phyloP scores from a whole-genome alignment of 371 early-diverging fungal genomes.

The Zancudomyces culisetae region DNA sequence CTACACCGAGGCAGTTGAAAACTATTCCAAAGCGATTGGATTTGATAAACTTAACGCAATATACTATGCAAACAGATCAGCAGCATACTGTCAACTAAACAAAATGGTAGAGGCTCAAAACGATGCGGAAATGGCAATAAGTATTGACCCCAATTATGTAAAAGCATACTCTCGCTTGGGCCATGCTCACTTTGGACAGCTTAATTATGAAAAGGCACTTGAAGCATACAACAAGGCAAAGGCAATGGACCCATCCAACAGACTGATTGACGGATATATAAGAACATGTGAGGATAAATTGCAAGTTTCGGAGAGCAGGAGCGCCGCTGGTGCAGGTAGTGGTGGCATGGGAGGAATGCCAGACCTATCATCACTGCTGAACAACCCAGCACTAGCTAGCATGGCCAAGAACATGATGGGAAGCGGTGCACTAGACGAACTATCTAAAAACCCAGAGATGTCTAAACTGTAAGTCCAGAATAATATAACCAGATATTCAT shows the following conservation, averaged over 20 bases:
- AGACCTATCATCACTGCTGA: constrained; percentile 53
- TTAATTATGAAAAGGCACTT: constrained; percentile 60
- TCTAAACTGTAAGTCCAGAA: constrained; percentile 58
- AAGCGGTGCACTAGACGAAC: constrained; percentile 59
- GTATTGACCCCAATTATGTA: constrained; percentile 68
- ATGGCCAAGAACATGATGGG: constrained; percentile 44
- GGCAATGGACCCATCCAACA: constrained; percentile 71
- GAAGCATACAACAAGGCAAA: constrained; percentile 84
- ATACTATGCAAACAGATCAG: constrained; percentile 92
- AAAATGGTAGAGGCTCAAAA: constrained; percentile 70
- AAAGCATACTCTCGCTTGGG: constrained; percentile 89
- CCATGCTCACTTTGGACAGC: constrained; percentile 63
- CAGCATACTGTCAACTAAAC: constrained; percentile 76
- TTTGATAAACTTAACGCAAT: constrained; percentile 68
- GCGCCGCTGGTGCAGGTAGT: neutral
- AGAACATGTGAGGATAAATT: constrained; percentile 37
- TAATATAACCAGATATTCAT: too few relatives aligned
- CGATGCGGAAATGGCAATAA: constrained; percentile 67
- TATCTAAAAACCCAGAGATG: constrained; percentile 79
- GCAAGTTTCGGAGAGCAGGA: neutral
- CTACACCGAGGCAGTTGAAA: constrained; percentile 63
- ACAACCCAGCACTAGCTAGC: constrained; percentile 77
- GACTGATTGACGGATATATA: constrained; percentile 37
- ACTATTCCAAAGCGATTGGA: constrained; percentile 79
- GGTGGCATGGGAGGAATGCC: constrained; percentile 39